phyloP scores from a whole-genome alignment of 352 stramenopile species.

The Phytophthora megakarya region DNA sequence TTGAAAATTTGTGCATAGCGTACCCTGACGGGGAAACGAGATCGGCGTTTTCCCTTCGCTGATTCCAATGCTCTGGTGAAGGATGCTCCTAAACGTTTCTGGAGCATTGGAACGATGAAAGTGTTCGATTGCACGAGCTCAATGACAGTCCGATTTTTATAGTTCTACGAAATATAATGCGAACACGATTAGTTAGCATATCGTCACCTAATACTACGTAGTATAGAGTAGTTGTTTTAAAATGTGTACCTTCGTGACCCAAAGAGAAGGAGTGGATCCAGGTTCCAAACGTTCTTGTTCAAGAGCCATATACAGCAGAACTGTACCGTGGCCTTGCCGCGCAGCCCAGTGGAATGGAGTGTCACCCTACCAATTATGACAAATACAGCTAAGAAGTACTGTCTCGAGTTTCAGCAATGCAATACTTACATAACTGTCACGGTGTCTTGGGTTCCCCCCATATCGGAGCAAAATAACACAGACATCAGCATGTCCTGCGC shows the following conservation, averaged over 20 bases:
- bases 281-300: conserved; percentile 39
- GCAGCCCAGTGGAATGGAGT: conserved; percentile 77
- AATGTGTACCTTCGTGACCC: conserved; percentile 57
- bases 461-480: conserved; percentile 54
- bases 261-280: conserved; percentile 36
- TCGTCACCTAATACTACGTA: neutral
- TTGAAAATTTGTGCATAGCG: neutral
- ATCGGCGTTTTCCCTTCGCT: conserved; percentile 35
- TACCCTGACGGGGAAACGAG: conserved; percentile 40
- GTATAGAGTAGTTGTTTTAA: neutral
- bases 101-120: conserved; percentile 53
- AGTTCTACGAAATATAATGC: conserved; percentile 50
- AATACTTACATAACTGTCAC: conserved; percentile 43
- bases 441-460: conserved; percentile 47
- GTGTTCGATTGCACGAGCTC: conserved; percentile 47
- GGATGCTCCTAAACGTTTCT: conserved; percentile 44
- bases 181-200: neutral
- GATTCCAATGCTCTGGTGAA: conserved; percentile 33
- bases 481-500: conserved; percentile 51
- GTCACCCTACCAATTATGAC: conserved; percentile 48
- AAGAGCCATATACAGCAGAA: conserved; percentile 57
- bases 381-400: neutral
- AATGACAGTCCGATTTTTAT: conserved; percentile 52
- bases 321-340: conserved; percentile 48
- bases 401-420: neutral